Base-by-base conservation (phyloP, 768 basidiomycete genomes). In the Trametes cingulata region DNA sequence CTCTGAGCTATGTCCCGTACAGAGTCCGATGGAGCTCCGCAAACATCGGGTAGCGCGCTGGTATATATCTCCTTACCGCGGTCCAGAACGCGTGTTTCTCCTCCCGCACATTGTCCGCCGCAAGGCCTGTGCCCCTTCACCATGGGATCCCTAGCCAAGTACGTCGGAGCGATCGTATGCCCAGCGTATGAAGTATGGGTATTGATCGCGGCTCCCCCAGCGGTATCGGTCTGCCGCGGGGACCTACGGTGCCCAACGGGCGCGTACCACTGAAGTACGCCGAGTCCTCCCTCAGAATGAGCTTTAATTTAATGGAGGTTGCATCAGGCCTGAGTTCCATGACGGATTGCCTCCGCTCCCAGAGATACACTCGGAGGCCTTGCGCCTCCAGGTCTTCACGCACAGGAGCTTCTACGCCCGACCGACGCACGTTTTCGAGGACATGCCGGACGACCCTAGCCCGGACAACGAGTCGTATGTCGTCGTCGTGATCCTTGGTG, bases 401-500 rank as follows among this genome's bases (percentile, higher is more conserved):
- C 91, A 93, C 68, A 85, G 90, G 36, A 87, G 86, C 69, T 82
- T 78, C 67, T 82, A 77, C 66, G 90, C 82, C 0, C 78, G 91
- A 2, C 88, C 90, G 0, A 85, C 83, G 7, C 84, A 88, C 65
- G 75, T 90, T 24, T 93, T 93, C 63, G 91, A 93, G 69, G 91
- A 93, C 71, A 78, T 76, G 37, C 82, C 79, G 0, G 77, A 83
- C 62, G 90, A 93, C 72, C 85, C 81, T 2, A 87, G 87, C 51
- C 90, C 89, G 6, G 91, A 93, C 69, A 92, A 93, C 62, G 91
- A 93, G 75, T 87, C 83, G 91, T 90, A 55, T 10, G 29, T 33
- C 10, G 29, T 33, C 29, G n/a, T n/a, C n/a, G n/a, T n/a, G n/a
- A n/a, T n/a, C n/a, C n/a, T n/a, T n/a, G 6, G 55, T 43, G 14